A percentile compares a stretch with the other conserved stretches of the same genome.
Conservation (phyloP, 805 yeast species). For the Wickerhamomyces chambardii region DNA sequence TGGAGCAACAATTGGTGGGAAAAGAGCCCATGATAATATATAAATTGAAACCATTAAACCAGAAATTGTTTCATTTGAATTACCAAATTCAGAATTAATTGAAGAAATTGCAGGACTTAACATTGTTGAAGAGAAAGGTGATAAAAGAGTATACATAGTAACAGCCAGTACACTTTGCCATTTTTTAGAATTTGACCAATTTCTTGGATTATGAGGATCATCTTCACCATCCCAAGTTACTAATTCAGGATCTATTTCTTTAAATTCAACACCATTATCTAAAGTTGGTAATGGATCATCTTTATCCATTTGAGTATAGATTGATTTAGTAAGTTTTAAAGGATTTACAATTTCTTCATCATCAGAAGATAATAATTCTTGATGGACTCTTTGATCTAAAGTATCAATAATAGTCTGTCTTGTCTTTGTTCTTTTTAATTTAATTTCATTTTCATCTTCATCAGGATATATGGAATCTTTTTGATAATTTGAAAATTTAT, state of each 20-base stretch:
- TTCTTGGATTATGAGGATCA: constrained; percentile 57
- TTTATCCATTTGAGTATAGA: constrained; percentile 6
- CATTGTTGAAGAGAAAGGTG: constrained; percentile 58
- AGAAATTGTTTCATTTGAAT: constrained; percentile 28
- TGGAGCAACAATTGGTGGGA: constrained; percentile 56
- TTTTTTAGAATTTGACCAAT: constrained; percentile 40
- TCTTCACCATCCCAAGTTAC: constrained; percentile 59
- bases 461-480: constrained; percentile 31
- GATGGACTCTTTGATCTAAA: constrained; percentile 13
- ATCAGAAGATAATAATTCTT: constrained; percentile 10
- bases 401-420: constrained; percentile 33
- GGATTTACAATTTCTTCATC: not conserved
- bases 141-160: constrained; percentile 43
- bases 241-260: constrained; percentile 50
- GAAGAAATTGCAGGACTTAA: constrained; percentile 49
- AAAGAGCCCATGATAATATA: constrained; percentile 56
- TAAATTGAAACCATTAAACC: constrained; percentile 48
- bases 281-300: constrained; percentile 20
- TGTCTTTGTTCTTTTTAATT: constrained; percentile 33
- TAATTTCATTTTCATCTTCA: constrained; percentile 24
- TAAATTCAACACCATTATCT: constrained; percentile 44
- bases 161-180: constrained; percentile 35
- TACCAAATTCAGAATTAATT: constrained; percentile 35
- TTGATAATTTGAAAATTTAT: constrained; percentile 3
- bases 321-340: constrained; percentile 4